Evolutionary conservation across 2,329 filamentous ascomycete species (phyloP).

Genomic region (Sporothrix luriei): DNA sequence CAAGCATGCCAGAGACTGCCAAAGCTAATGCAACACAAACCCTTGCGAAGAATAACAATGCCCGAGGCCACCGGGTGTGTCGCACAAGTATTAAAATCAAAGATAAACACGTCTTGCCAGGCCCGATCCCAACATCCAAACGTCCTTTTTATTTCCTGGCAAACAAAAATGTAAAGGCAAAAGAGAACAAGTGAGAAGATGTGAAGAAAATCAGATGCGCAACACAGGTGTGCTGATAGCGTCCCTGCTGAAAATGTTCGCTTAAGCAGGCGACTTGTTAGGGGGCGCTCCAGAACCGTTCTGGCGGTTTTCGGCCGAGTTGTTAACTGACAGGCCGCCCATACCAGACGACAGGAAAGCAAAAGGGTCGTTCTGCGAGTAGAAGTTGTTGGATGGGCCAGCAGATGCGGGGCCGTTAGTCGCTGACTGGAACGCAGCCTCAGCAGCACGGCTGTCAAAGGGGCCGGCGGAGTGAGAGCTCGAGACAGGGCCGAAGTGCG

Average conservation of each 20-base stretch:
- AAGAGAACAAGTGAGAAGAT: conserved; percentile 19
- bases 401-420: conserved; percentile 78
- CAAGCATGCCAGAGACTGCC: conserved; percentile 35
- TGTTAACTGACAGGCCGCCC: conserved; percentile 70
- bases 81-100: conserved; percentile 25
- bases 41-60: conserved; percentile 26
- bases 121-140: conserved; percentile 23
- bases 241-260: neutral
- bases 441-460: conserved; percentile 90
- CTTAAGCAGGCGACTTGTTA: conserved; percentile 61
- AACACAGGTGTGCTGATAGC: conserved; percentile 29
- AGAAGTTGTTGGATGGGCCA: conserved; percentile 74
- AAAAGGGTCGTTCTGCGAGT: conserved; percentile 69
- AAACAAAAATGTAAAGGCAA: conserved; percentile 29
- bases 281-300: conserved; percentile 61
- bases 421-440: conserved; percentile 90
- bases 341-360: conserved; percentile 77
- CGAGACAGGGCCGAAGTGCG: conserved; percentile 75
- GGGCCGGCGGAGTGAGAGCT: conserved; percentile 80
- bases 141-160: conserved; percentile 26
- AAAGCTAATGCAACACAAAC: conserved; percentile 31
- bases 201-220: conserved; percentile 33
- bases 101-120: conserved; percentile 25
- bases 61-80: conserved; percentile 15
- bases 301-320: conserved; percentile 60